A percentile compares a stretch with the other conserved stretches of the same genome.
These are phyloP conservation scores for Fallopia convolvulus DNA, from an alignment of 148 eudicot species.

Conservation along the genomic window DNA sequence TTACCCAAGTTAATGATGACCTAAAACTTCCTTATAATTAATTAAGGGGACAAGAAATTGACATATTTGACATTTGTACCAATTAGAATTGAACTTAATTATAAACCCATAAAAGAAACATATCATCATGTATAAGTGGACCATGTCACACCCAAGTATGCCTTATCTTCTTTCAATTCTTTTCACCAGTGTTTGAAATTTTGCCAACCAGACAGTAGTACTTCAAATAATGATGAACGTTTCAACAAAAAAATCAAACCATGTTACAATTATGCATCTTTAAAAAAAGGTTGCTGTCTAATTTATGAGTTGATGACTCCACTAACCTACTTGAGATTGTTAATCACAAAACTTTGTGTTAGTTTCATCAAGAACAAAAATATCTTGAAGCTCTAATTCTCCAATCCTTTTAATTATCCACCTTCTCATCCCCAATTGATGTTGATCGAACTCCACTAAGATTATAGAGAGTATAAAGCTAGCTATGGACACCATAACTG, in stretches of 20 bases:
- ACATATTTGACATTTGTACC: constrained; percentile 1
- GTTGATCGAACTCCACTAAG: not conserved
- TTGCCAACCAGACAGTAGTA: not conserved
- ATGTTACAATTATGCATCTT: not conserved
- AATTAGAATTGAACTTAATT: not conserved
- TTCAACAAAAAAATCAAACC: not conserved
- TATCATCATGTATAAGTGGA: not conserved
- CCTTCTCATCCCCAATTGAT: not conserved
- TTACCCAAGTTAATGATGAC: not conserved
- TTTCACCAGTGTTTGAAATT: not conserved
- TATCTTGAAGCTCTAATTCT: not conserved
- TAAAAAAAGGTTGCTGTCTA: not conserved
- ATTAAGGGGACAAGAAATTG: not conserved
- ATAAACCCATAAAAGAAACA: not conserved
- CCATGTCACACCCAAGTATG: not conserved
- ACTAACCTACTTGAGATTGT: not conserved
- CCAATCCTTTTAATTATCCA: not conserved
- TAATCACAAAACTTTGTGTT: not conserved
- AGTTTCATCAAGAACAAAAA: not conserved
- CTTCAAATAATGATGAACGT: not conserved
- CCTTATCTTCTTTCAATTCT: constrained; percentile 8
- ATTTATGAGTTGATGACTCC: not conserved
- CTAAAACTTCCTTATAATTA: not conserved
- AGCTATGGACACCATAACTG: too few relatives aligned
- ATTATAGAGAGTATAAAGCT: too few relatives aligned